These are phyloP conservation scores for Penicillium bialowiezense DNA, from an alignment of 495 filamentous ascomycete genomes.

Conservation along the genomic window DNA sequence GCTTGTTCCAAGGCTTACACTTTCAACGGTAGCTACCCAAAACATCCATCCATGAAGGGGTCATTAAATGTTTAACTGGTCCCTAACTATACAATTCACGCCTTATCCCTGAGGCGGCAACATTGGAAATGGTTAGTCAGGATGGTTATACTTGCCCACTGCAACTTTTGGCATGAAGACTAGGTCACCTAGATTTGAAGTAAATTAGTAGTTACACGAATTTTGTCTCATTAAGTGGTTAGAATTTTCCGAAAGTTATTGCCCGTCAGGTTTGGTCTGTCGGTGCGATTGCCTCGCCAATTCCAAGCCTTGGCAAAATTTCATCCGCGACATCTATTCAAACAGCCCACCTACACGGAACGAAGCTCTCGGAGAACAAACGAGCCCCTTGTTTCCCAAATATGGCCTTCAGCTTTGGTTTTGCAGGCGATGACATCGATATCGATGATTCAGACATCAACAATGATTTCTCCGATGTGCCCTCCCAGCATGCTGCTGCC, in stretches of 20 bases:
- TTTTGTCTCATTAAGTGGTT: too few relatives aligned
- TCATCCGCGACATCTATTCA: not conserved
- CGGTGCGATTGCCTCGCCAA: not conserved
- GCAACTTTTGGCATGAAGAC: conserved; percentile 16
- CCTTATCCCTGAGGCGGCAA: too few relatives aligned
- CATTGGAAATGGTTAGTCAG: conserved; percentile 29
- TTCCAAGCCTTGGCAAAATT: not conserved
- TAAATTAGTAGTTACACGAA: too few relatives aligned
- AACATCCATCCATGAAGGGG: too few relatives aligned
- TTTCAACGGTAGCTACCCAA: too few relatives aligned
- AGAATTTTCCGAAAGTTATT: not conserved
- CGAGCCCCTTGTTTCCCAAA: not conserved
- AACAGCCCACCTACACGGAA: not conserved
- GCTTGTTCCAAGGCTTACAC: too few relatives aligned
- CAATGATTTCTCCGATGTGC: conserved; percentile 17
- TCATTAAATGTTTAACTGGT: too few relatives aligned
- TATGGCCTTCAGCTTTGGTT: conserved; percentile 71
- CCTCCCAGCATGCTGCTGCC: not conserved
- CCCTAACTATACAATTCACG: too few relatives aligned
- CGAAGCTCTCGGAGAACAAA: not conserved
- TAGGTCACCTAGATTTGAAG: not conserved
- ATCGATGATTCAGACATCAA: conserved; percentile 45
- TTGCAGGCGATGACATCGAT: conserved; percentile 83
- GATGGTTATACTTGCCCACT: conserved; percentile 1
- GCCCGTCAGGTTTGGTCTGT: not conserved